Percentiles rank a stretch among this genome's conserved stretches.
phyloP scores from a whole-genome alignment of 208 protist genomes.

The Wallacemonas sp. region DNA sequence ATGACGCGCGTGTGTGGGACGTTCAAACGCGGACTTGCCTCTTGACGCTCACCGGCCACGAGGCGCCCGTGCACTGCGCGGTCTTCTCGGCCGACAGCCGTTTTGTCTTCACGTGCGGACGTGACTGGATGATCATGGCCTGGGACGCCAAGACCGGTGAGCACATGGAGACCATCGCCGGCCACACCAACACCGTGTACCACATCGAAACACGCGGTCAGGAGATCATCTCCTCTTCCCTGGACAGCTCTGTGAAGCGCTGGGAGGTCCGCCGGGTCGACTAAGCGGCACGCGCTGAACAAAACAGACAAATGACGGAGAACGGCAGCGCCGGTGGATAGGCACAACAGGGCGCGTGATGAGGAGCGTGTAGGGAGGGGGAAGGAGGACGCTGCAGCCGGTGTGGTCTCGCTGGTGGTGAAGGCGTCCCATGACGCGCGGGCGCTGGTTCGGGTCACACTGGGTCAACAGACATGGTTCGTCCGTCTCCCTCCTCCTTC shows the following conservation, averaged over 20 bases:
- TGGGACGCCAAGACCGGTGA: constrained; percentile 4
- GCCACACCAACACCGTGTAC: constrained; percentile 18
- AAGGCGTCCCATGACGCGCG: no score
- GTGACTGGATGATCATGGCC: constrained; percentile 10
- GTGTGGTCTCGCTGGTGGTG: no score
- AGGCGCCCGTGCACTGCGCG: constrained; percentile 1
- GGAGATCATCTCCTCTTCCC: constrained; percentile 11
- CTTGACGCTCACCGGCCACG: constrained; percentile 3
- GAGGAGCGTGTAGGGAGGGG: no score
- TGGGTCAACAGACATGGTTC: no score
- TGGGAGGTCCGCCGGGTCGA: constrained; percentile 11
- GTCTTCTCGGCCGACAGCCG: constrained; percentile 5
- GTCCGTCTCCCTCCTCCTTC: no score
- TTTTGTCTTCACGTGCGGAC: background rate
- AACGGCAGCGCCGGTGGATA: no score
- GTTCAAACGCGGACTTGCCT: background rate
- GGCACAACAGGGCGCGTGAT: no score
- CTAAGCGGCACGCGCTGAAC: no score
- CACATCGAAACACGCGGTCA: constrained; percentile 10
- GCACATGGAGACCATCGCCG: background rate
- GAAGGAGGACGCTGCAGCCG: no score
- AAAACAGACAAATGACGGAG: no score
- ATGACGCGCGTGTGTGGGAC: constrained; percentile 15
- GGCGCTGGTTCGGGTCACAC: no score
- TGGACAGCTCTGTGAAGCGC: constrained; percentile 14